phyloP scores from a whole-genome alignment of 352 stramenopile species.

The Globisporangium middletonii region DNA sequence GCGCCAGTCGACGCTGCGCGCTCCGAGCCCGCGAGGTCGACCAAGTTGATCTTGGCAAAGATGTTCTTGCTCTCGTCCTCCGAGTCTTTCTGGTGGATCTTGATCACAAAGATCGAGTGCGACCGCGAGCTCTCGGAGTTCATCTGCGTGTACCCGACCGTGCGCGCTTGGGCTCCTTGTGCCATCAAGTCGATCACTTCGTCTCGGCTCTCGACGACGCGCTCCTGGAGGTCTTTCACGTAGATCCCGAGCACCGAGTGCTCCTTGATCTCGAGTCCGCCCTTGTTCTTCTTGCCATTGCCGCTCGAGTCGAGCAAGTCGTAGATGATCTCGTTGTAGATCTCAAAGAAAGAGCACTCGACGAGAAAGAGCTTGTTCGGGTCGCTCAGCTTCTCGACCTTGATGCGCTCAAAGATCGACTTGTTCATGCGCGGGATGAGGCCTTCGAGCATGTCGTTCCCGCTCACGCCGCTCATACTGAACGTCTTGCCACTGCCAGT shows the following conservation, averaged over 20 bases:
- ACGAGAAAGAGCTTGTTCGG: conserved; percentile 86
- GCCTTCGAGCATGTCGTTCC: conserved; percentile 56
- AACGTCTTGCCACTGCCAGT: conserved; percentile 87
- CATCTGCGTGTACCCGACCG: conserved; percentile 90
- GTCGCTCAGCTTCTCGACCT: conserved; percentile 48
- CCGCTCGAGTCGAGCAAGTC: conserved; percentile 88
- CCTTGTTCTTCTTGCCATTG: conserved; percentile 85
- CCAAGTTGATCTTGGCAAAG: conserved; percentile 93
- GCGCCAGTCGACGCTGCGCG: conserved; percentile 88
- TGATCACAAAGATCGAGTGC: conserved; percentile 96
- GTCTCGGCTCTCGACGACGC: conserved; percentile 83
- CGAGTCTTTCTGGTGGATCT: conserved; percentile 91
- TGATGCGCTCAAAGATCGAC: conserved; percentile 86
- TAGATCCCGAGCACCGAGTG: conserved; percentile 93
- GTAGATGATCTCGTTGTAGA: conserved; percentile 96
- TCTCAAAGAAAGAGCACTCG: conserved; percentile 93
- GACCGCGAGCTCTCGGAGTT: conserved; percentile 90
- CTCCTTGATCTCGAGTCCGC: conserved; percentile 91
- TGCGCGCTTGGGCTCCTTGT: conserved; percentile 56
- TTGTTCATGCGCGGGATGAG: conserved; percentile 91
- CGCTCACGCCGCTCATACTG: conserved; percentile 79
- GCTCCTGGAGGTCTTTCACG: conserved; percentile 89
- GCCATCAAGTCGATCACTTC: conserved; percentile 81
- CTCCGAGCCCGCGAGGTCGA: conserved; percentile 92
- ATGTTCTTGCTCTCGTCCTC: conserved; percentile 82